Evolutionary conservation across 768 basidiomycete genomes (phyloP).

Genomic region (Paxillus rubicundulus): DNA sequence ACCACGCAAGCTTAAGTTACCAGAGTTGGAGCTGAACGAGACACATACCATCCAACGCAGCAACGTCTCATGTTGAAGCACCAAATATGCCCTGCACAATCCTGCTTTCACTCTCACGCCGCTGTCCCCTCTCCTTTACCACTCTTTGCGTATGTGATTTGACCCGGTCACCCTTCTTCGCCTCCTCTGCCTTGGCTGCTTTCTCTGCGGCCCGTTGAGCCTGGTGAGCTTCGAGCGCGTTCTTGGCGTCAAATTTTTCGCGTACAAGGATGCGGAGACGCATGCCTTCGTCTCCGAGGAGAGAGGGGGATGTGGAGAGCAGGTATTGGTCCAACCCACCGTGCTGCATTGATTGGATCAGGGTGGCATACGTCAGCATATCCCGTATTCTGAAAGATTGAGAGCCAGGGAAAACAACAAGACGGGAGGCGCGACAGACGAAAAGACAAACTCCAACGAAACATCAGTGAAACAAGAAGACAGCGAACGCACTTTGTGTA

Average conservation of each 20-base stretch:
- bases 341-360: conserved; percentile 36
- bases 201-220: conserved; percentile 19
- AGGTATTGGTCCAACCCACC: conserved; percentile 75
- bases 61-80: not conserved
- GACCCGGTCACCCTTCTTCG: conserved; percentile 3
- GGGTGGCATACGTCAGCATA: not conserved
- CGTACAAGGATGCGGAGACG: conserved; percentile 43
- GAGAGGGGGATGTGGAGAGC: conserved; percentile 40
- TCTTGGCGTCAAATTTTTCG: conserved; percentile 28
- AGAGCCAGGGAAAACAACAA: too few relatives aligned
- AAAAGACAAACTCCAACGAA: not conserved
- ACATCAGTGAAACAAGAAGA: not conserved
- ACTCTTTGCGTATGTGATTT: conserved; percentile 1
- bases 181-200: conserved; percentile 15
- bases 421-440: not conserved
- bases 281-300: conserved; percentile 41
- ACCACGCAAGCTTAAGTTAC: not conserved
- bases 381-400: not conserved
- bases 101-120: conserved; percentile 3
- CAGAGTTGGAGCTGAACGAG: not conserved
- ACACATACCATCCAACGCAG: not conserved
- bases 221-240: conserved; percentile 14
- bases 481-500: conserved; percentile 64
- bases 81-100: conserved; percentile 22
- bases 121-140: conserved; percentile 4